Base-by-base conservation (phyloP, 2,329 filamentous ascomycete genomes). In the Trichophyton rubrum region DNA sequence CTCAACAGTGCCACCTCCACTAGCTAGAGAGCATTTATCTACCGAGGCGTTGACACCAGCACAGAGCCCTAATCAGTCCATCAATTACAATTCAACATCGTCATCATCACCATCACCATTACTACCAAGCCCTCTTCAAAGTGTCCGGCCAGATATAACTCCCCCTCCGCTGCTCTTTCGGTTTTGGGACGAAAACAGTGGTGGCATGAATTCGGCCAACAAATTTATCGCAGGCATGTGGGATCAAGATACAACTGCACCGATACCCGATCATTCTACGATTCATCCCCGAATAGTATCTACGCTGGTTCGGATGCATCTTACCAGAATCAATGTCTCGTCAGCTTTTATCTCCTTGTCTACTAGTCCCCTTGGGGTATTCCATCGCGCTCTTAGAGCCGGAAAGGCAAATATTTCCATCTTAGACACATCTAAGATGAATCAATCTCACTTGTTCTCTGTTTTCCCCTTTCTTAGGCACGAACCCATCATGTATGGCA, bases 271-370 rank as follows among this genome's bases (percentile, higher is more conserved):
- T 0, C 66, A 66, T 0, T 53, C 64, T 1, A 49, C 68, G 2
- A 35, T 67, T 15, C n/a, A 62, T 0, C 22, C 58, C 0, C 41
- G 63, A 0, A 58, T 68, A 1, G 70, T 73, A 13, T 51, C 68
- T 0, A 5, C 60, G 0, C 62, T 66, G 13, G 64, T 72, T 6
- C 49, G 57, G 1, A 64, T 58, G 0, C 73, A 75, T 61, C 66
- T 72, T 0, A 65, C 63, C 0, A 68, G 63, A 17, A 22, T 63
- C 2, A 40, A 64, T 0, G 40, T 65, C 0, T 53, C 60, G 0
- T 69, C 70, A 0, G 72, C 73, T 0, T 73, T 75, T 9, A 73
- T 75, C 3, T 75, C 73, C 0, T 67, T 69, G 0, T 71, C 64
- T 3, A 57, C 47, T 0, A 65, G 66, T 0, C 67, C 68, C 1